These are phyloP conservation scores for Castanea sativa DNA, from an alignment of 306 rosid genomes.

Conservation along the genomic window DNA sequence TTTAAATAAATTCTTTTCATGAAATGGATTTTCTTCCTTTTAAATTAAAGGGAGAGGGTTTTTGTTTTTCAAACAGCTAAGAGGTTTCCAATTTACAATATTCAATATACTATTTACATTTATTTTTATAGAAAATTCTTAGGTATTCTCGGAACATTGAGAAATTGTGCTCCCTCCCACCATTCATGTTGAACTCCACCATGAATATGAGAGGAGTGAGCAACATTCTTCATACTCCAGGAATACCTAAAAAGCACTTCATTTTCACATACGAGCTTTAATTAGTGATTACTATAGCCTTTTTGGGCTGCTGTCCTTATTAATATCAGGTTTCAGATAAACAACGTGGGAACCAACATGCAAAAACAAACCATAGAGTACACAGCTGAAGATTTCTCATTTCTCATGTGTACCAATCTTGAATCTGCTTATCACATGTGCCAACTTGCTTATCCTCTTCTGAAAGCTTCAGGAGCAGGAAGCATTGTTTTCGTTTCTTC, in stretches of 20 bases:
- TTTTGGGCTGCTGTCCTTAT: neutral
- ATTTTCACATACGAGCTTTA: neutral
- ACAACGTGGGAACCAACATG: constrained; percentile 26
- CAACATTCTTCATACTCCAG: too few species aligned
- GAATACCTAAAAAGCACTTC: too few species aligned
- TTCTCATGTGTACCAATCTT: neutral
- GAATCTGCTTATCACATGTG: constrained; percentile 8
- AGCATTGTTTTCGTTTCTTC: constrained; percentile 23
- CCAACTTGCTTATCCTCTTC: constrained; percentile 13
- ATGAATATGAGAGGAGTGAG: too few species aligned
- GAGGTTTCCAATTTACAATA: too few species aligned
- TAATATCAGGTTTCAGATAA: constrained; percentile 25
- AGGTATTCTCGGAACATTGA: too few species aligned
- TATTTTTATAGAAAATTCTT: too few species aligned
- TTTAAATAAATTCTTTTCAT: too few species aligned
- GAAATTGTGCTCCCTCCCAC: too few species aligned
- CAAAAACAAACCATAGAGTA: constrained; percentile 13
- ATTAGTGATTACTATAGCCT: neutral
- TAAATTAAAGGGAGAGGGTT: too few species aligned
- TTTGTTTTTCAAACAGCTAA: too few species aligned
- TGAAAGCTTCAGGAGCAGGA: constrained; percentile 1
- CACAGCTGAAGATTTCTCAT: constrained; percentile 28
- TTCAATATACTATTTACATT: too few species aligned
- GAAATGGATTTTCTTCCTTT: too few species aligned
- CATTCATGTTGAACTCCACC: rapidly evolving